Evolutionary conservation across 768 basidiomycete species (phyloP).

Genomic region (Coprinellus micaceus): DNA sequence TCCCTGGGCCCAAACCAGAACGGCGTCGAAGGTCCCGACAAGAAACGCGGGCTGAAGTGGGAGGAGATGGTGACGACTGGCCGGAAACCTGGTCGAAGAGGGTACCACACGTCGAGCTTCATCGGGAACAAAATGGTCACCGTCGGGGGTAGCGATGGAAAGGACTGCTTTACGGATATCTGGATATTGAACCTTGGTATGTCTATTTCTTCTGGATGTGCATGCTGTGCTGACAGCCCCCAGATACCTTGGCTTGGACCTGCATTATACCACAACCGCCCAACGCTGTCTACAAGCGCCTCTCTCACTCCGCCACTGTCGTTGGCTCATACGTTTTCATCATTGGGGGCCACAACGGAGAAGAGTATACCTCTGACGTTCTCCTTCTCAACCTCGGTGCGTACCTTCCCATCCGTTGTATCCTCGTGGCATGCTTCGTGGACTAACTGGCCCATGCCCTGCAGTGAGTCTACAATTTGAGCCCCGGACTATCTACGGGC

Average conservation of each 20-base stretch:
- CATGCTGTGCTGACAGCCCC: not conserved
- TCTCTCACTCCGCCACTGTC: conserved; percentile 85
- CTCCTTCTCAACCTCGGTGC: conserved; percentile 84
- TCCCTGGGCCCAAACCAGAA: conserved; percentile 45
- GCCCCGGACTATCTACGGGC: conserved; percentile 61
- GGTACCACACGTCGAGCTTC: conserved; percentile 90
- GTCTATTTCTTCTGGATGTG: conserved; percentile 20
- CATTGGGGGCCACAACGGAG: conserved; percentile 83
- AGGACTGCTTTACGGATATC: conserved; percentile 83
- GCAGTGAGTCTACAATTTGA: conserved; percentile 86
- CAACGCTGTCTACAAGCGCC: conserved; percentile 47
- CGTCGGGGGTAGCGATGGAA: conserved; percentile 88
- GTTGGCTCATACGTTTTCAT: conserved; percentile 92
- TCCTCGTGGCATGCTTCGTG: not conserved
- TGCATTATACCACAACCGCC: conserved; percentile 35
- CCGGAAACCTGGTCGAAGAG: conserved; percentile 59
- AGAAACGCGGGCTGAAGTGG: conserved; percentile 29
- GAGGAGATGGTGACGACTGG: conserved; percentile 52
- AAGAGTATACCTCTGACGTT: conserved; percentile 68
- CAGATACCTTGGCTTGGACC: conserved; percentile 47
- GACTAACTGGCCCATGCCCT: not conserved
- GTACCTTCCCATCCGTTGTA: conserved; percentile 11
- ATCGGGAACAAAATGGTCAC: conserved; percentile 84
- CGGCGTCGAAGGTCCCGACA: conserved; percentile 15
- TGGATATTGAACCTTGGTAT: conserved; percentile 84